Conservation (phyloP, 371 early-diverging fungal genomes). For the Haplosporangium sp. region DNA sequence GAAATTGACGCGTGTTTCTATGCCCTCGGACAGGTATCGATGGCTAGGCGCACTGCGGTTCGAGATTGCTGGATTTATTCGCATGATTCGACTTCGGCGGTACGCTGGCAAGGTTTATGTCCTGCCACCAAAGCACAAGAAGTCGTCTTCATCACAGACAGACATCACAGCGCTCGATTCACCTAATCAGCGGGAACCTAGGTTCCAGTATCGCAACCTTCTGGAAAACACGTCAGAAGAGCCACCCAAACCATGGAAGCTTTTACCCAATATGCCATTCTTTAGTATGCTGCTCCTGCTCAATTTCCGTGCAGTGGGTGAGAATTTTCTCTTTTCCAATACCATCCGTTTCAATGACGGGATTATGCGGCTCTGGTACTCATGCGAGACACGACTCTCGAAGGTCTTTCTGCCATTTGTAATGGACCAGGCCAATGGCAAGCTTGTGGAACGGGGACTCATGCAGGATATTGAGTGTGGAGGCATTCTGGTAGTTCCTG, state of each 20-base stretch:
- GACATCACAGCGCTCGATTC: conserved; percentile 1
- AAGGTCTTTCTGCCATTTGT: conserved; percentile 44
- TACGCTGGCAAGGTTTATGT: conserved; percentile 49
- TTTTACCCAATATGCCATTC: conserved; percentile 38
- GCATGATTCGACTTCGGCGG: conserved; percentile 48
- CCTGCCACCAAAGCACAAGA: conserved; percentile 30
- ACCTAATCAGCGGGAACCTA: conserved; percentile 10
- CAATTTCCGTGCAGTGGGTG: conserved; percentile 18
- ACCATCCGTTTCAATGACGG: conserved; percentile 48
- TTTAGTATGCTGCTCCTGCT: conserved; percentile 32
- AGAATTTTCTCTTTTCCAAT: conserved; percentile 26
- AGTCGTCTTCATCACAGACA: background rate
- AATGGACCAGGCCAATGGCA: conserved; percentile 36
- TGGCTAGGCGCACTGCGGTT: conserved; percentile 48
- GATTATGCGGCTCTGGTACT: conserved; percentile 40
- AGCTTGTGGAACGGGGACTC: conserved; percentile 32
- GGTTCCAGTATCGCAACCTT: conserved; percentile 3
- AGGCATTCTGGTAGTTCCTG: conserved; percentile 33
- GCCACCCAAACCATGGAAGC: conserved; percentile 34
- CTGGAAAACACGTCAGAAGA: conserved; percentile 12
- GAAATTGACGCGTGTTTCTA: background rate
- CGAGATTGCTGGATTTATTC: conserved; percentile 48
- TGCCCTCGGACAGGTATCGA: conserved; percentile 15
- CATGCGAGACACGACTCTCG: conserved; percentile 41
- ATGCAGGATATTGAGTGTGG: conserved; percentile 39